phyloP scores from a whole-genome alignment of 306 rosid species.

The Gillenia trifoliata region DNA sequence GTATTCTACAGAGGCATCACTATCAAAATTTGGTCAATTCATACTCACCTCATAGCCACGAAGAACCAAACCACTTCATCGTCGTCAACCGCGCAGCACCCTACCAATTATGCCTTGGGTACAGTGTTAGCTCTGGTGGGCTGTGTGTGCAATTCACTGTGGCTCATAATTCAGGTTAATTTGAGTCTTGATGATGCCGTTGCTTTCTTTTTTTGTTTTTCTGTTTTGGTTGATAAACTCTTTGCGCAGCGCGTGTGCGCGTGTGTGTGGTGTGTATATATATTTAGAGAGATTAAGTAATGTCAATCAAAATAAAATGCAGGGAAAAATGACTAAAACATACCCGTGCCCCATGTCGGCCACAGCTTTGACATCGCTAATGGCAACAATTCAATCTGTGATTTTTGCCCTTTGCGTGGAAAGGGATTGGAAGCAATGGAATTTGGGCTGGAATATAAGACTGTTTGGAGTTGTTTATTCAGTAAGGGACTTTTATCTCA shows the following conservation, averaged over 20 bases:
- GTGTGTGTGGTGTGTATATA: too few relatives aligned
- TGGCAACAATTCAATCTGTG: constrained; percentile 21
- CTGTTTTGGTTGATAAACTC: too few relatives aligned
- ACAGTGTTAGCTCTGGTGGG: constrained; percentile 17
- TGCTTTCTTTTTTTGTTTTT: too few relatives aligned
- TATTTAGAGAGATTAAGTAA: too few relatives aligned
- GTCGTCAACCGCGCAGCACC: not conserved
- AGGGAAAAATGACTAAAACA: constrained; percentile 40
- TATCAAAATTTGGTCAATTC: constrained; percentile 23
- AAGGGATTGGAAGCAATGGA: constrained; percentile 26
- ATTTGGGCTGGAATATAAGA: constrained; percentile 21
- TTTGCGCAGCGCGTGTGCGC: too few relatives aligned
- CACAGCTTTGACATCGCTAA: constrained; percentile 28
- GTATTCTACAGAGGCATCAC: constrained; percentile 45
- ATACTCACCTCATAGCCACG: constrained; percentile 12
- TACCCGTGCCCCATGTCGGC: constrained; percentile 40
- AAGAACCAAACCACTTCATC: not conserved
- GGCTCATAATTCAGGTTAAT: constrained; percentile 52
- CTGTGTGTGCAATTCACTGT: constrained; percentile 24
- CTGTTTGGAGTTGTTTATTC: constrained; percentile 12
- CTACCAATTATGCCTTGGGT: not conserved
- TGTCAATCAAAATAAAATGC: not conserved
- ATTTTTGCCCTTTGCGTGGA: constrained; percentile 15
- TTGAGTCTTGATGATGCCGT: not conserved
- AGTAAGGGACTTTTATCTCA: not conserved